Percentiles rank a stretch among this genome's conserved stretches.
phyloP scores from a whole-genome alignment of 345 rosid genomes.

The Theobroma cacao region DNA sequence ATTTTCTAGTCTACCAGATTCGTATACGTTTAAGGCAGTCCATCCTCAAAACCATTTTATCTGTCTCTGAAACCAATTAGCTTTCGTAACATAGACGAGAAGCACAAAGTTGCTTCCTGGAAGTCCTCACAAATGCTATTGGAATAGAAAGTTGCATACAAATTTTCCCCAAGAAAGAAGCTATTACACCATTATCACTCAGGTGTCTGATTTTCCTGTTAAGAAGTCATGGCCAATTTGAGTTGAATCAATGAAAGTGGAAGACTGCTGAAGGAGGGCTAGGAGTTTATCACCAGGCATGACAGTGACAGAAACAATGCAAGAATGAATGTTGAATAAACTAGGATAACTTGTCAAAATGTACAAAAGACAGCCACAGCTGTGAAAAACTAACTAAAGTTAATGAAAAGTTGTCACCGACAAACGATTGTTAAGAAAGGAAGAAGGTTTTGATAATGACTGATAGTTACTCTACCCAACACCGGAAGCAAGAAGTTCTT shows the following conservation, averaged over 20 bases:
- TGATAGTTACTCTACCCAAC: neutral
- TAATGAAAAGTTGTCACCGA: neutral
- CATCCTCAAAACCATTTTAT: neutral
- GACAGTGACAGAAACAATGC: neutral
- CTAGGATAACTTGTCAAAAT: neutral
- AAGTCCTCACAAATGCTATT: neutral
- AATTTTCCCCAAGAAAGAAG: neutral
- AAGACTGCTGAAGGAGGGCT: neutral
- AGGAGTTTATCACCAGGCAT: neutral
- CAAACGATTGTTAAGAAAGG: neutral
- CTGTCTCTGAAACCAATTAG: neutral
- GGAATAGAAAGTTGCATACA: neutral
- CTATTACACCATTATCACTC: neutral
- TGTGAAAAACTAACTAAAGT: neutral
- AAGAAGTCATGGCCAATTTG: neutral
- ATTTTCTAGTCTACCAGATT: neutral
- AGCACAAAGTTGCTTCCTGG: neutral
- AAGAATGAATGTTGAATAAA: neutral
- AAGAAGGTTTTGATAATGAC: neutral
- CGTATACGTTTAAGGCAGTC: neutral
- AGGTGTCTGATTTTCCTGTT: neutral
- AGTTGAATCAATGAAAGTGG: neutral
- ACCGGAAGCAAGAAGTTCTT: neutral
- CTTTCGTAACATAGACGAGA: neutral
- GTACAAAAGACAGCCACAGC: neutral